These are phyloP conservation scores for Colletotrichum lini DNA, from an alignment of 2,329 filamentous ascomycete species.

Conservation along the genomic window DNA sequence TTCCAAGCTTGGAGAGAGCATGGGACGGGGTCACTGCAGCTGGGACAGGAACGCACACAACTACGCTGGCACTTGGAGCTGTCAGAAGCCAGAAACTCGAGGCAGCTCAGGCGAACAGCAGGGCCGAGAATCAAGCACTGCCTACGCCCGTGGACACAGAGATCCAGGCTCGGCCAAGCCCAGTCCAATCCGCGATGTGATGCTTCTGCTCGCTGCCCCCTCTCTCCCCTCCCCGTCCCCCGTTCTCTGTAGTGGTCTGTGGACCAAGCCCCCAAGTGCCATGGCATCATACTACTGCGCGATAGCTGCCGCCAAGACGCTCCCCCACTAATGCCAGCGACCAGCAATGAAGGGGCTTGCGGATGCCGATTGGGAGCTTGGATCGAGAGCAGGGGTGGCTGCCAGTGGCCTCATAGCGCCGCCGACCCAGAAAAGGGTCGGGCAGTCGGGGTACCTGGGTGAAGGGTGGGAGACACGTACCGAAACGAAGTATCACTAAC, in stretches of 20 bases:
- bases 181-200: slow-evolving; percentile 36
- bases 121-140: slow-evolving; percentile 21
- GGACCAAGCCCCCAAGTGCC: slow-evolving; percentile 37
- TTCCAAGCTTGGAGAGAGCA: slow-evolving; percentile 39
- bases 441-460: slow-evolving; percentile 18
- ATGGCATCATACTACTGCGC: slow-evolving; percentile 43
- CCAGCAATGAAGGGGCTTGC: slow-evolving; percentile 36
- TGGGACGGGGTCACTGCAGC: slow-evolving; percentile 6
- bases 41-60: neutral
- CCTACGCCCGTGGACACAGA: slow-evolving; percentile 13
- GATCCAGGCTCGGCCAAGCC: slow-evolving; percentile 8
- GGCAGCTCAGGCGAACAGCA: slow-evolving; percentile 24
- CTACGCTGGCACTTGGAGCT: slow-evolving; percentile 30
- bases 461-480: slow-evolving; percentile 7
- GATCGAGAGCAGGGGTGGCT: slow-evolving; percentile 32
- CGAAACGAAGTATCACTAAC: slow-evolving; percentile 21
- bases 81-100: slow-evolving; percentile 36
- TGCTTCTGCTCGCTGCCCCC: slow-evolving; percentile 33
- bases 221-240: slow-evolving; percentile 12
- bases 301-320: slow-evolving; percentile 40
- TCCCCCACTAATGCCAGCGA: slow-evolving; percentile 39
- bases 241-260: slow-evolving; percentile 31
- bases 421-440: neutral
- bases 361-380: slow-evolving; percentile 41
- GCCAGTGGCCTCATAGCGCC: slow-evolving; percentile 16